These are phyloP conservation scores for Corrigiola litoralis DNA, from an alignment of 179 eudicot genomes.

Conservation along the genomic window DNA sequence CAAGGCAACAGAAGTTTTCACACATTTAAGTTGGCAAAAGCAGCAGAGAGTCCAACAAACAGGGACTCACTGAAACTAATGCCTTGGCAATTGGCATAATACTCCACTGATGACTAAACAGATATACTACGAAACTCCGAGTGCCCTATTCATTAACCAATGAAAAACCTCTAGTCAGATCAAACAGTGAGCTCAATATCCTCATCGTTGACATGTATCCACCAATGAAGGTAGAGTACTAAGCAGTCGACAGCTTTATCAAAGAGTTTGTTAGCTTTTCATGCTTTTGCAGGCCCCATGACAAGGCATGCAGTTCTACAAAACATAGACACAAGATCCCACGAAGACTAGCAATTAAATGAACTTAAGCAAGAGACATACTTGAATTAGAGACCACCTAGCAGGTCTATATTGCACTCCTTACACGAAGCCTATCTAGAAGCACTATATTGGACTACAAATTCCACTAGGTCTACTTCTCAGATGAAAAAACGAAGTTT, in stretches of 20 bases:
- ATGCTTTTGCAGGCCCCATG: not conserved
- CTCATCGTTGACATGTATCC: not conserved
- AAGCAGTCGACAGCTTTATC: constrained; percentile 4
- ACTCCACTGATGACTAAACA: not conserved
- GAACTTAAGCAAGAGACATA: not conserved
- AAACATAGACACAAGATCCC: not conserved
- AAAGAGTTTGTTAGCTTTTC: not conserved
- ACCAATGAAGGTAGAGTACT: constrained; percentile 8
- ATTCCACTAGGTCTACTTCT: not conserved
- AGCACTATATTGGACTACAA: not conserved
- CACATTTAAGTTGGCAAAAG: too few species aligned
- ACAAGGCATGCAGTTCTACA: not conserved
- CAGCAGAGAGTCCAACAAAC: too few species aligned
- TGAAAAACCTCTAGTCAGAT: not conserved
- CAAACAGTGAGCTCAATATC: not conserved
- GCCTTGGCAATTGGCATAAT: not conserved
- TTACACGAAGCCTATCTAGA: not conserved
- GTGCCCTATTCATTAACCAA: not conserved
- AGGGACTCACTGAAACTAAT: too few species aligned
- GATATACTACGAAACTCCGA: not conserved
- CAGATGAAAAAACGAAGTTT: not conserved
- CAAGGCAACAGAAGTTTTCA: too few species aligned
- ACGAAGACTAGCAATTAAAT: not conserved
- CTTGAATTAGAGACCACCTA: not conserved
- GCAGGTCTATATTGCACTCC: not conserved